These are phyloP conservation scores for Kuraishia hungarica DNA, from an alignment of 805 yeast species.

Conservation along the genomic window DNA sequence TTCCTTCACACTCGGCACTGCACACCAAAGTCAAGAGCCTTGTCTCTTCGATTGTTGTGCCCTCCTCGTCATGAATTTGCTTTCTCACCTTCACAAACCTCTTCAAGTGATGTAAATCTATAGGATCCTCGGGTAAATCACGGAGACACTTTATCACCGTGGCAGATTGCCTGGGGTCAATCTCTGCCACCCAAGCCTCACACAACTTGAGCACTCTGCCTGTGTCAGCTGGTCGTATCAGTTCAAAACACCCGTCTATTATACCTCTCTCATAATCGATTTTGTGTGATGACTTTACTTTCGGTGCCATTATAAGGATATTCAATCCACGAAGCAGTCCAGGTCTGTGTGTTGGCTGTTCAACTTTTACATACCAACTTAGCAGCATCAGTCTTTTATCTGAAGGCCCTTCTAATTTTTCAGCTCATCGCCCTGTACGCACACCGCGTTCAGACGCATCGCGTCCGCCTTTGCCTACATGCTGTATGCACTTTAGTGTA, in stretches of 20 bases:
- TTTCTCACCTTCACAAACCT: conserved; percentile 38
- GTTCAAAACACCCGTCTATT: conserved; percentile 29
- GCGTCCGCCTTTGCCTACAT: not conserved
- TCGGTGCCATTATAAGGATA: not conserved
- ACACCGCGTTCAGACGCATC: not conserved
- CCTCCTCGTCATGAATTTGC: conserved; percentile 38
- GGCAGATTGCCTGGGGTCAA: conserved; percentile 27
- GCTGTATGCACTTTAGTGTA: not conserved
- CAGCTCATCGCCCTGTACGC: not conserved
- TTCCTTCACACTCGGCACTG: conserved; percentile 1
- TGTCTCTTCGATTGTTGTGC: not conserved
- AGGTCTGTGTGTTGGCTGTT: not conserved
- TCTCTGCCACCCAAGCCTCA: conserved; percentile 34
- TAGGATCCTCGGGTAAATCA: conserved; percentile 16
- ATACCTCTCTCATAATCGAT: conserved; percentile 35
- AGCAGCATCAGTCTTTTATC: not conserved
- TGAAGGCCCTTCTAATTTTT: not conserved
- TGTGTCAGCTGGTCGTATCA: conserved; percentile 23
- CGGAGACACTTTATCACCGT: conserved; percentile 13
- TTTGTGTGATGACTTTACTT: conserved; percentile 4
- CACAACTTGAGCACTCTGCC: conserved; percentile 20
- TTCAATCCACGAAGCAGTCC: not conserved
- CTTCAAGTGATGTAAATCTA: conserved; percentile 37
- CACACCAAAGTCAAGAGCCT: conserved; percentile 4
- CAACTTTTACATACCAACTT: not conserved